A percentile compares a stretch with the other conserved stretches of the same genome.
Evolutionary conservation across 202 grass and related monocot species (phyloP).

Genomic region (Panicum virgatum): DNA sequence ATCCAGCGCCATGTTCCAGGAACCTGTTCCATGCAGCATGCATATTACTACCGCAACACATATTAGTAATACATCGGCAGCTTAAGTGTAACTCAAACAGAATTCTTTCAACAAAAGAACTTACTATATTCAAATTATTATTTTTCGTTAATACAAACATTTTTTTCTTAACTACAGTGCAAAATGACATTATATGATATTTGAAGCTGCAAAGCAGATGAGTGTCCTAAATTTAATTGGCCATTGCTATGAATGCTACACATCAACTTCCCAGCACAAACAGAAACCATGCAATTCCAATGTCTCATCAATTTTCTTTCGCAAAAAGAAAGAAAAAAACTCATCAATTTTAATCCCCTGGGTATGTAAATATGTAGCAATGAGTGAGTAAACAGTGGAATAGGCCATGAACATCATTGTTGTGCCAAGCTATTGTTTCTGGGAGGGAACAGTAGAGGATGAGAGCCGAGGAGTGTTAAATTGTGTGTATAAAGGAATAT

Average conservation of each 20-base stretch:
- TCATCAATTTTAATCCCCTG: neutral
- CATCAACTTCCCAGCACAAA: neutral
- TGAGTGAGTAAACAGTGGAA: neutral
- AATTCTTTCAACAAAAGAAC: conserved; percentile 3
- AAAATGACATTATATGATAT: neutral
- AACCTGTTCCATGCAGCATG: conserved; percentile 56
- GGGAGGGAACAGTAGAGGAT: neutral
- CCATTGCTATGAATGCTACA: neutral
- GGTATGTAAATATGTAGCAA: neutral
- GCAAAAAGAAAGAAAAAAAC: neutral
- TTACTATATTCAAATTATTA: neutral
- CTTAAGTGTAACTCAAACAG: neutral
- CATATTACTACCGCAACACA: conserved; percentile 24
- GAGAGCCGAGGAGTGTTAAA: neutral
- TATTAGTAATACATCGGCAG: neutral
- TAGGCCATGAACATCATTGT: neutral
- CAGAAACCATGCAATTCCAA: neutral
- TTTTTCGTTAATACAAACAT: conserved; percentile 1
- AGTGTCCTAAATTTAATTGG: neutral
- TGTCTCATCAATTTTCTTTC: neutral
- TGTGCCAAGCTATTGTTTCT: neutral
- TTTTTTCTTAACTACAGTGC: neutral
- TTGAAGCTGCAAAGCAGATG: neutral
- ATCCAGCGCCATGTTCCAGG: conserved; percentile 98
- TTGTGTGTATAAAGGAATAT: conserved; percentile 28